Percentiles rank a stretch among this genome's conserved stretches.
Evolutionary conservation across 768 basidiomycete species (phyloP).

Genomic region (Hydnum rufescens): DNA sequence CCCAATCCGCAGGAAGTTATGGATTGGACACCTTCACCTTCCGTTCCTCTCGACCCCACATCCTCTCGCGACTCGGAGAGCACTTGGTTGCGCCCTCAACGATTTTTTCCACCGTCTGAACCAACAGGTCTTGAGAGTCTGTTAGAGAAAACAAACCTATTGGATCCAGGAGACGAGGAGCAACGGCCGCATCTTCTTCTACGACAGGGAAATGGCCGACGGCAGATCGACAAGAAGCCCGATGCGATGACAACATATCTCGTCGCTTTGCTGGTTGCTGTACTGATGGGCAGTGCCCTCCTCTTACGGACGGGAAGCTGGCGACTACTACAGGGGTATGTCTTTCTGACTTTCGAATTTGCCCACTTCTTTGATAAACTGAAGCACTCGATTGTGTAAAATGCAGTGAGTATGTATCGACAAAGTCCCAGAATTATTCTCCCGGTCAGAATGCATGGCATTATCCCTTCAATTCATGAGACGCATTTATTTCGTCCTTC

Average conservation of each 20-base stretch:
- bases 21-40: constrained; percentile 17
- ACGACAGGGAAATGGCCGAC: background rate
- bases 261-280: background rate
- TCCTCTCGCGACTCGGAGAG: background rate
- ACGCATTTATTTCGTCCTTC: too few relatives aligned
- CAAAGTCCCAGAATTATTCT: too few relatives aligned
- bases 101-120: constrained; percentile 7
- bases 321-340: background rate
- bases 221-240: background rate
- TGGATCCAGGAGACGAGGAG: background rate
- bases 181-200: background rate
- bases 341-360: too few relatives aligned
- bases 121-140: constrained; percentile 11
- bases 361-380: too few relatives aligned
- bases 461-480: too few relatives aligned
- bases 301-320: background rate
- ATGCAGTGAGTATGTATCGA: too few relatives aligned
- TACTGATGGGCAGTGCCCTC: background rate
- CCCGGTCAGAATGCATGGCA: too few relatives aligned
- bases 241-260: background rate
- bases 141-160: constrained; percentile 5
- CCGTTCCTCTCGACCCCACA: background rate
- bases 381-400: too few relatives aligned
- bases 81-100: constrained; percentile 4
- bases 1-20: constrained; percentile 12